phyloP scores from a whole-genome alignment of 441 rosid genomes.

The Bocquillonia castaneifolia region DNA sequence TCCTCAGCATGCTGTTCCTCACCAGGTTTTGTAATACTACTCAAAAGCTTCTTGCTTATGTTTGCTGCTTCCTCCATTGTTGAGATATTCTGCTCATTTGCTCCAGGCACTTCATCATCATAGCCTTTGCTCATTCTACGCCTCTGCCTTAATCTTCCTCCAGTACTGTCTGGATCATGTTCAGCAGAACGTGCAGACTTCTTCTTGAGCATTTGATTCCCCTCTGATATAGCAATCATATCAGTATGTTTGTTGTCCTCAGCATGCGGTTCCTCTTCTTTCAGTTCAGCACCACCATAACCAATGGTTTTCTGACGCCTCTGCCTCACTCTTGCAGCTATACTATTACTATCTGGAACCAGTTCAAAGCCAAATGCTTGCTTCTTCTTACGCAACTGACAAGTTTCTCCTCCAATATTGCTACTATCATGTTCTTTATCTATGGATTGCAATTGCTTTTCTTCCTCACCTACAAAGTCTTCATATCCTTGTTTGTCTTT shows the following conservation, averaged over 20 bases:
- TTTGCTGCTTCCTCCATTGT: neutral
- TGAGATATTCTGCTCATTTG: constrained; percentile 10
- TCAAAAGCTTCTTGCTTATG: neutral
- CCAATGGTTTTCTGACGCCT: constrained; percentile 9
- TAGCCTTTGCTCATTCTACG: constrained; percentile 24
- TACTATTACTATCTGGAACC: constrained; percentile 28
- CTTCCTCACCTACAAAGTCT: constrained; percentile 20
- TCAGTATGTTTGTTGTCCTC: constrained; percentile 10
- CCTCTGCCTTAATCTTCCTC: constrained; percentile 50
- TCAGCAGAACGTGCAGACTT: constrained; percentile 25
- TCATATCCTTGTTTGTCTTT: constrained; percentile 24
- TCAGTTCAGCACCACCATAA: constrained; percentile 4
- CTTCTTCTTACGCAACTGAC: constrained; percentile 20
- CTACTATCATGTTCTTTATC: constrained; percentile 11
- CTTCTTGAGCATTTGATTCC: constrained; percentile 21
- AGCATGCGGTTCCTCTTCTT: constrained; percentile 18
- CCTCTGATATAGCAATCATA: neutral
- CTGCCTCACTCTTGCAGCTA: constrained; percentile 34
- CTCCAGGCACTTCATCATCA: neutral
- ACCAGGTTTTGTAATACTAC: neutral
- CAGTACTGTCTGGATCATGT: constrained; percentile 39
- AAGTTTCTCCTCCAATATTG: neutral
- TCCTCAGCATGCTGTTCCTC: constrained; percentile 9
- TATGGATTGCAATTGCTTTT: constrained; percentile 19
- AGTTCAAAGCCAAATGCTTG: constrained; percentile 12